phyloP scores from a whole-genome alignment of 805 yeast species.

The Trichomonascus vanleenenianus region DNA sequence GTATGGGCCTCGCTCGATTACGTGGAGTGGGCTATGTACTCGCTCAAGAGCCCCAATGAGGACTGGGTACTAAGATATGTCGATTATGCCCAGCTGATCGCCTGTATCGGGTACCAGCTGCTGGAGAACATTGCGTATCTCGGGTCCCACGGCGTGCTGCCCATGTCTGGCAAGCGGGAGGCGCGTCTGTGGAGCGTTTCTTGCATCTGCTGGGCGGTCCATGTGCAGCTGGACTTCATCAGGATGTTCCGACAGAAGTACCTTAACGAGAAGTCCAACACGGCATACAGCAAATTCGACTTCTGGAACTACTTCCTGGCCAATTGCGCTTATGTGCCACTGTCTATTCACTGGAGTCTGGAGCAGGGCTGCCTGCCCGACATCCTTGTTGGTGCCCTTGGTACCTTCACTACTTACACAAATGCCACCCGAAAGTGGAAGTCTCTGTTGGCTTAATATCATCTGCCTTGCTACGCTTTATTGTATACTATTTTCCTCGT shows the following conservation, averaged over 20 bases:
- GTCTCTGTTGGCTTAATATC: neutral
- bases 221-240: constrained; percentile 30
- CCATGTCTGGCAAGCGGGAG: constrained; percentile 21
- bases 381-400: constrained; percentile 31
- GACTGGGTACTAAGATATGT: constrained; percentile 21
- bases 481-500: neutral
- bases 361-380: constrained; percentile 28
- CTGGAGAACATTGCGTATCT: constrained; percentile 35
- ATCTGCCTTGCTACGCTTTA: neutral
- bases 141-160: constrained; percentile 30
- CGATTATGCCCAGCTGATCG: constrained; percentile 30
- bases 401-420: constrained; percentile 29
- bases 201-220: constrained; percentile 33
- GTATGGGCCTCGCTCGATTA: constrained; percentile 31
- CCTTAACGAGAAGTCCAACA: constrained; percentile 2
- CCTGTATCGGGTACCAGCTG: constrained; percentile 32
- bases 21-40: constrained; percentile 30
- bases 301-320: constrained; percentile 19
- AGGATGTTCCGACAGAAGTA: constrained; percentile 15
- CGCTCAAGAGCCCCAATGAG: constrained; percentile 23
- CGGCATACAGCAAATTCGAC: neutral
- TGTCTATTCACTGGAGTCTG: constrained; percentile 37
- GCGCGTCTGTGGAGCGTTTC: constrained; percentile 30
- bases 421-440: constrained; percentile 16
- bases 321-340: constrained; percentile 35